Percentiles rank a stretch among this genome's conserved stretches.
Evolutionary conservation across 371 early-diverging fungal species (phyloP).

Genomic region (Catenaria anguillulae): DNA sequence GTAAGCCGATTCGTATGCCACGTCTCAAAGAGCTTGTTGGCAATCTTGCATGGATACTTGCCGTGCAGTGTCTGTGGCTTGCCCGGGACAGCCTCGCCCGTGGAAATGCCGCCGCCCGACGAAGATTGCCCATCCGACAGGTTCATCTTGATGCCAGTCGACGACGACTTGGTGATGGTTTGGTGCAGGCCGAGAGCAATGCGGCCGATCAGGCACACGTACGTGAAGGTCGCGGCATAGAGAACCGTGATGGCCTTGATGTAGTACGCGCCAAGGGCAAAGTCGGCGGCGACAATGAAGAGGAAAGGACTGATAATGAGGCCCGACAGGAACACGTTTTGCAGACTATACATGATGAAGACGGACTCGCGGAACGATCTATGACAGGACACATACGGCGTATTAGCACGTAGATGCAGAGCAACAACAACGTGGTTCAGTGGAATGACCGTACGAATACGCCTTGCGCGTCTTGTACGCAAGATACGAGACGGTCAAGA

Average conservation of each 20-base stretch:
- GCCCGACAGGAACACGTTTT: background rate
- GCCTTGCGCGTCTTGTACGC: conserved; percentile 4
- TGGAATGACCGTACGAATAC: background rate
- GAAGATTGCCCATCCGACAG: background rate
- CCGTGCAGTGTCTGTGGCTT: background rate
- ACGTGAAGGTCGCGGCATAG: background rate
- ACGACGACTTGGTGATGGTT: background rate
- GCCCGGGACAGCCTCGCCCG: background rate
- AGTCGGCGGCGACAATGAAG: background rate
- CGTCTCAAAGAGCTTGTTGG: background rate
- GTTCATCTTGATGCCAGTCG: background rate
- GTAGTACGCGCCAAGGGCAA: background rate
- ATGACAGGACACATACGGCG: background rate
- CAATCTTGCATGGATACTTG: background rate
- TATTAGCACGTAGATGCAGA: too few relatives aligned
- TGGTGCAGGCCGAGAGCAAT: background rate
- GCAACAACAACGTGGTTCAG: too few relatives aligned
- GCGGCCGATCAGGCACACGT: conserved; percentile 1
- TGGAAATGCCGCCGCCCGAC: background rate
- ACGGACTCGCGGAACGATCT: background rate
- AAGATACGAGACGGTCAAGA: background rate
- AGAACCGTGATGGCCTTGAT: background rate
- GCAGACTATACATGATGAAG: background rate
- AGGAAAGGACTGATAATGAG: background rate
- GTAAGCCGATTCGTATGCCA: conserved; percentile 1